A percentile compares a stretch with the other conserved stretches of the same genome.
These are phyloP conservation scores for Geotrichum fermentans DNA, from an alignment of 1,139 yeast species.

Conservation along the genomic window DNA sequence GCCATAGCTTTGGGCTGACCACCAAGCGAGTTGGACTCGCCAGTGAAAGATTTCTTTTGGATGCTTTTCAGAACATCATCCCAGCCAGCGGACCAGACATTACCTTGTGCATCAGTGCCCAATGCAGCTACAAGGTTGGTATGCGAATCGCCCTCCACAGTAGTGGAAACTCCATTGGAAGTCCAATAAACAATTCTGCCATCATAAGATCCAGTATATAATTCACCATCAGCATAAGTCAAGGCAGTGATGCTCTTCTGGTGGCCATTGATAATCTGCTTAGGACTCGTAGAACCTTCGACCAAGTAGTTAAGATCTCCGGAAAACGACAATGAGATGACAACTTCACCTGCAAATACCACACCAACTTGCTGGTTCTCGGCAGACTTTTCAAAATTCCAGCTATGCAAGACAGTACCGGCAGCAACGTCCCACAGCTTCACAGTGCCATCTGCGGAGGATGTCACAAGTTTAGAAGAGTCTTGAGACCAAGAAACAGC, in stretches of 20 bases:
- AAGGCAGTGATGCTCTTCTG: constrained; percentile 72
- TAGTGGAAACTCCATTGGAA: constrained; percentile 16
- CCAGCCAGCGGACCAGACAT: constrained; percentile 68
- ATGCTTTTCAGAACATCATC: constrained; percentile 68
- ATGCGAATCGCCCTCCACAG: constrained; percentile 25
- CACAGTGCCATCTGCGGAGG: constrained; percentile 76
- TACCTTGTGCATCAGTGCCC: constrained; percentile 32
- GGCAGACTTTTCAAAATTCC: constrained; percentile 36
- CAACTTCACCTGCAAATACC: constrained; percentile 53
- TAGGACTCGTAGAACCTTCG: constrained; percentile 41
- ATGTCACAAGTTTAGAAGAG: constrained; percentile 59
- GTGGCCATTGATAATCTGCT: constrained; percentile 61
- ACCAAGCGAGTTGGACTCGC: constrained; percentile 37
- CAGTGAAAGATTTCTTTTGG: constrained; percentile 30
- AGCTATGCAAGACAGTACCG: constrained; percentile 28
- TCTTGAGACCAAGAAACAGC: constrained; percentile 66
- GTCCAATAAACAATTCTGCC: constrained; percentile 67
- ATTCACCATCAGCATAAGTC: constrained; percentile 32
- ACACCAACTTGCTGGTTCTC: constrained; percentile 79
- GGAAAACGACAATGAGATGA: constrained; percentile 63
- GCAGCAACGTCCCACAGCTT: constrained; percentile 55
- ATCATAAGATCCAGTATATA: constrained; percentile 77
- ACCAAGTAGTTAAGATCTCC: constrained; percentile 67
- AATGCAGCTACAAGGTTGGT: constrained; percentile 35
- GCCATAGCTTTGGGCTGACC: constrained; percentile 63